Evolutionary conservation across 2,329 filamentous ascomycete species (phyloP).

Genomic region (Calonectria honghensis): DNA sequence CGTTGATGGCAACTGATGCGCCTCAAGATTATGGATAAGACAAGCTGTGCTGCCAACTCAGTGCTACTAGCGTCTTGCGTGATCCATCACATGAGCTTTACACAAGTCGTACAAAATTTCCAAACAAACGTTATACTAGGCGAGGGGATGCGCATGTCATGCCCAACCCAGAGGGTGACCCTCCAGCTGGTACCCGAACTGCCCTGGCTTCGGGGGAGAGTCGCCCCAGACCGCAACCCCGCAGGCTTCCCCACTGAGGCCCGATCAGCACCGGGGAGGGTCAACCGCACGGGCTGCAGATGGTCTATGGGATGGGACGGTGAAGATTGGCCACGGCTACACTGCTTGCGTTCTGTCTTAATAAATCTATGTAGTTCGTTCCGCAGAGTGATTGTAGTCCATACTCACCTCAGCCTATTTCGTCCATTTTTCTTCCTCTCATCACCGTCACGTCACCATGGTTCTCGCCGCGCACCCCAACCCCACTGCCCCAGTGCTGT

Average conservation of each 20-base stretch:
- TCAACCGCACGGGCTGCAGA: conserved; percentile 24
- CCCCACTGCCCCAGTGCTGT: conserved; percentile 47
- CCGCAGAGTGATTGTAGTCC: neutral
- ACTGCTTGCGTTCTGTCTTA: conserved; percentile 6
- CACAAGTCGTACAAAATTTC: neutral
- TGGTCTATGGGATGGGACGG: neutral
- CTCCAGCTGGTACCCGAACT: conserved; percentile 6
- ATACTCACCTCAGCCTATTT: neutral
- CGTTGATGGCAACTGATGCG: neutral
- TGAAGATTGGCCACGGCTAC: neutral
- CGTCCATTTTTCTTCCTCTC: neutral
- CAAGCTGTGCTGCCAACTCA: neutral
- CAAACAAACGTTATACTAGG: neutral
- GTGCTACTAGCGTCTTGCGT: neutral
- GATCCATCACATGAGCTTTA: neutral
- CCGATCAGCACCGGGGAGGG: conserved; percentile 27
- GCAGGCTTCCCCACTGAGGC: neutral
- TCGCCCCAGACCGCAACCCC: conserved; percentile 33
- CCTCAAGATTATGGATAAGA: neutral
- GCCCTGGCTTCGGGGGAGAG: conserved; percentile 29
- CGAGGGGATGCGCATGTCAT: neutral
- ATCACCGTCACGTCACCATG: conserved; percentile 39
- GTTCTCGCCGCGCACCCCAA: conserved; percentile 48
- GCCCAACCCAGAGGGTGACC: neutral
- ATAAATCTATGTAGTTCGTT: conserved; percentile 19